phyloP scores from a whole-genome alignment of 2,329 filamentous ascomycete genomes.

The Volutella citrinella region DNA sequence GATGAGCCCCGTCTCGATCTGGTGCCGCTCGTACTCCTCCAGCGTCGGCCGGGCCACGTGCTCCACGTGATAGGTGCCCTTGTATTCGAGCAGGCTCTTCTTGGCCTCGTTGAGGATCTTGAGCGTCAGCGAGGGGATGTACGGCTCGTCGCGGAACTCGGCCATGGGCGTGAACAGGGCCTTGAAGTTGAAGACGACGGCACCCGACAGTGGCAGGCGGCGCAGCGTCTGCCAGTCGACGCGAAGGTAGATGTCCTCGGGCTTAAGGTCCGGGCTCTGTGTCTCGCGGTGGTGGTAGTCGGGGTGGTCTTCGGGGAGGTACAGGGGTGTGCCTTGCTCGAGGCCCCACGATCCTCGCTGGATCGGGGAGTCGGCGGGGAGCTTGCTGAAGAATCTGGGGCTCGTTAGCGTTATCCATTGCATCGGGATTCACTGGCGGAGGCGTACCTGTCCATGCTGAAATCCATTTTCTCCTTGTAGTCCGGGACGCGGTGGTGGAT shows the following conservation, averaged over 20 bases:
- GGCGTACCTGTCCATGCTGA: slow-evolving; percentile 73
- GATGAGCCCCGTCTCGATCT: slow-evolving; percentile 58
- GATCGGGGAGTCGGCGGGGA: slow-evolving; percentile 69
- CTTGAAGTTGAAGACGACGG: slow-evolving; percentile 83
- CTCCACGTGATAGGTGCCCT: slow-evolving; percentile 73
- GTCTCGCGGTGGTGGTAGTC: slow-evolving; percentile 58
- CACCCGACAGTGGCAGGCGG: slow-evolving; percentile 69
- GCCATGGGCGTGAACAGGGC: slow-evolving; percentile 72
- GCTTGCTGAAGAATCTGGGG: slow-evolving; percentile 69
- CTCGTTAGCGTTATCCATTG: too few relatives aligned
- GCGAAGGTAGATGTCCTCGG: slow-evolving; percentile 63
- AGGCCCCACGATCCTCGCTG: slow-evolving; percentile 81
- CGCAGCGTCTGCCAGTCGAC: slow-evolving; percentile 87
- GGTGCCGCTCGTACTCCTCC: slow-evolving; percentile 61
- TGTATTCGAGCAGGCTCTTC: slow-evolving; percentile 69
- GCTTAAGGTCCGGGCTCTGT: slow-evolving; percentile 53
- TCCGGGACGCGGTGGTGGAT: slow-evolving; percentile 75
- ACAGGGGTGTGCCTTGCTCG: slow-evolving; percentile 70
- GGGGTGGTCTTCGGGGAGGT: slow-evolving; percentile 58
- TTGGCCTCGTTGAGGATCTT: slow-evolving; percentile 38
- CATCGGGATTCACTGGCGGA: too few relatives aligned
- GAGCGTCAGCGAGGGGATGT: slow-evolving; percentile 62
- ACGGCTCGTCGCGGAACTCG: slow-evolving; percentile 67
- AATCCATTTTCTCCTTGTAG: slow-evolving; percentile 80
- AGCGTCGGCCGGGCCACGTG: slow-evolving; percentile 65